Conservation (phyloP, 139 green algal species). For the Trebouxia sp. region DNA sequence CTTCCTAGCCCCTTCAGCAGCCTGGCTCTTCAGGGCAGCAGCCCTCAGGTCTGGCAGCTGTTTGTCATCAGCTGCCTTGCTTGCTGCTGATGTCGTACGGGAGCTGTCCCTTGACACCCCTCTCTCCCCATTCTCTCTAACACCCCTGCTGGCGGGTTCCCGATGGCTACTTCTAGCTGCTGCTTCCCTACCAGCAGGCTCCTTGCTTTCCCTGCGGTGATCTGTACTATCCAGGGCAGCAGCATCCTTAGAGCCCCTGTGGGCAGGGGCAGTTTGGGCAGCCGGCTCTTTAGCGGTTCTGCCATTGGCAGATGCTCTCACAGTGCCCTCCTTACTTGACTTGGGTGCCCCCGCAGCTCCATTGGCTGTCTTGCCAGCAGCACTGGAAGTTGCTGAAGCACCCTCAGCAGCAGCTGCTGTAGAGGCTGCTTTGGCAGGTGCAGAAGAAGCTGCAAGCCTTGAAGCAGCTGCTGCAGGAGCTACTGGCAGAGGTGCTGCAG, state of each 20-base stretch:
- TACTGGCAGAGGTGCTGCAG: background rate
- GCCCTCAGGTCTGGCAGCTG: background rate
- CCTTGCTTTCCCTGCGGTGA: background rate
- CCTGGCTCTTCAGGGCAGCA: background rate
- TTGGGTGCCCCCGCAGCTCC: no score
- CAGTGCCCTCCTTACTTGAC: background rate
- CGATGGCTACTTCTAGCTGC: background rate
- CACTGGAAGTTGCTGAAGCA: background rate
- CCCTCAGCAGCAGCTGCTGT: background rate
- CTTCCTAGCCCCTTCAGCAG: background rate
- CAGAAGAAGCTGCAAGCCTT: background rate
- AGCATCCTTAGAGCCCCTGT: background rate
- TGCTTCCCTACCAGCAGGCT: background rate
- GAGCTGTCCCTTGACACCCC: background rate
- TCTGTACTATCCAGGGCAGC: background rate
- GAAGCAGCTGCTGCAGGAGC: background rate
- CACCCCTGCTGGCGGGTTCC: background rate
- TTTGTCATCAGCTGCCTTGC: conserved; percentile 14
- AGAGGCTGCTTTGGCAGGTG: background rate
- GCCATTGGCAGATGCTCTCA: no score
- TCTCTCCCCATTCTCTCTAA: background rate
- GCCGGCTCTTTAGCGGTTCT: no score
- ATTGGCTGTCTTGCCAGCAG: background rate
- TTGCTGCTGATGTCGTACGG: background rate
- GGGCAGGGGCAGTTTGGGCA: no score